Percentiles rank a stretch among this genome's conserved stretches.
These are phyloP conservation scores for Bolboschoenoplectus hybrid DNA, from an alignment of 202 grass and related monocot species.

Conservation along the genomic window DNA sequence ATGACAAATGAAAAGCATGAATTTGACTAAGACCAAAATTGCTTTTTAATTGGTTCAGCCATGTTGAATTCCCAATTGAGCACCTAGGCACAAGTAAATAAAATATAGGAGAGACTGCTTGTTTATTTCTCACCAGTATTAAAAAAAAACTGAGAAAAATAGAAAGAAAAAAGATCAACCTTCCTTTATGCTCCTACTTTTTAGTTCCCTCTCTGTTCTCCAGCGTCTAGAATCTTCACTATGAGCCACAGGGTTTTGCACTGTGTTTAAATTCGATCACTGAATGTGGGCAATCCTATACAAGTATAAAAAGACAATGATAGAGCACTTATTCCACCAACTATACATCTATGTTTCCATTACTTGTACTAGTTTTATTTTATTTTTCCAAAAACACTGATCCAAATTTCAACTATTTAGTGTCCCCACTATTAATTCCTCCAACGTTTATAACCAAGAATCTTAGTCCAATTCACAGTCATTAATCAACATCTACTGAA, in stretches of 20 bases:
- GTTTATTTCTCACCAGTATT: constrained; percentile 9
- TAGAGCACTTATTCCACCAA: background rate
- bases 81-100: background rate
- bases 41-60: background rate
- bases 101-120: background rate
- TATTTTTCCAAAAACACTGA: background rate
- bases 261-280: constrained; percentile 1
- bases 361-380: background rate
- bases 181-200: constrained; percentile 1
- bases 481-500: constrained; percentile 8
- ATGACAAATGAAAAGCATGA: background rate
- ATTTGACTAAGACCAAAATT: constrained; percentile 3
- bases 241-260: constrained; percentile 10
- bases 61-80: constrained; percentile 1
- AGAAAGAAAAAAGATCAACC: background rate
- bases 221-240: background rate
- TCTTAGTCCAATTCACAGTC: background rate
- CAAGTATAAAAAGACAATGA: background rate
- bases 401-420: background rate
- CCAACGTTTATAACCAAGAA: constrained; percentile 10
- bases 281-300: background rate
- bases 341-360: background rate
- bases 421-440: background rate
- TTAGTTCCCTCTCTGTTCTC: constrained; percentile 11
- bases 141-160: background rate